phyloP scores from a whole-genome alignment of 371 early-diverging fungal genomes.

The Rhizopus delemar region DNA sequence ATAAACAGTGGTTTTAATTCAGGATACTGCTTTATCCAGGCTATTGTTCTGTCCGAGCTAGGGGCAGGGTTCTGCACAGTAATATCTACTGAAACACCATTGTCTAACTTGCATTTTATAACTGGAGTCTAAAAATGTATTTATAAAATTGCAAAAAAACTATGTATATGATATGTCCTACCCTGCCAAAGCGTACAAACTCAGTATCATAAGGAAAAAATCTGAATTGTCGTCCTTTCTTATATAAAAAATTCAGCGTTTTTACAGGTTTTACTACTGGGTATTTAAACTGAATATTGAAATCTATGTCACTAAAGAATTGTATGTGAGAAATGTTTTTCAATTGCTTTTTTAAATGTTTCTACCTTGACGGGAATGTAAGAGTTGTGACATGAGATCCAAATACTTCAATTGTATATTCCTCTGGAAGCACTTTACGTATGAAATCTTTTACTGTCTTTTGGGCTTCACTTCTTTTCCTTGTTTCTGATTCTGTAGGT shows the following conservation, averaged over 20 bases:
- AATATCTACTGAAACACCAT: constrained; percentile 20
- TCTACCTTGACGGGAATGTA: constrained; percentile 27
- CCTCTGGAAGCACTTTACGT: constrained; percentile 4
- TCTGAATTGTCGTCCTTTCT: background rate
- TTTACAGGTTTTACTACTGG: background rate
- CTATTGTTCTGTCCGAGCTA: constrained; percentile 25
- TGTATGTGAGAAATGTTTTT: background rate
- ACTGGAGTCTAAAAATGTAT: constrained; percentile 17
- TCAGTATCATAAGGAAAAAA: too few species aligned
- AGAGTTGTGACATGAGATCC: constrained; percentile 29
- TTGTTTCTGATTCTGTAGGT: constrained; percentile 23
- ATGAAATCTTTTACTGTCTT: constrained; percentile 1
- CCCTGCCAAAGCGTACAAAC: background rate
- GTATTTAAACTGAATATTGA: constrained; percentile 16
- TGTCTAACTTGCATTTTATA: constrained; percentile 5
- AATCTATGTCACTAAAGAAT: constrained; percentile 26
- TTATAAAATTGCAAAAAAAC: background rate
- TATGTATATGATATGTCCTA: background rate
- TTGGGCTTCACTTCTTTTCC: constrained; percentile 7
- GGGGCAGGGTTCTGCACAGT: constrained; percentile 17
- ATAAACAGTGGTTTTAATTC: constrained; percentile 25
- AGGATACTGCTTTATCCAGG: constrained; percentile 27
- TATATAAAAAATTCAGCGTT: background rate
- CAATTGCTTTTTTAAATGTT: background rate
- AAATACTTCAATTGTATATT: constrained; percentile 5